Percentiles rank a stretch among this genome's conserved stretches.
These are phyloP conservation scores for Panus rudis DNA, from an alignment of 768 basidiomycete genomes.

Conservation along the genomic window DNA sequence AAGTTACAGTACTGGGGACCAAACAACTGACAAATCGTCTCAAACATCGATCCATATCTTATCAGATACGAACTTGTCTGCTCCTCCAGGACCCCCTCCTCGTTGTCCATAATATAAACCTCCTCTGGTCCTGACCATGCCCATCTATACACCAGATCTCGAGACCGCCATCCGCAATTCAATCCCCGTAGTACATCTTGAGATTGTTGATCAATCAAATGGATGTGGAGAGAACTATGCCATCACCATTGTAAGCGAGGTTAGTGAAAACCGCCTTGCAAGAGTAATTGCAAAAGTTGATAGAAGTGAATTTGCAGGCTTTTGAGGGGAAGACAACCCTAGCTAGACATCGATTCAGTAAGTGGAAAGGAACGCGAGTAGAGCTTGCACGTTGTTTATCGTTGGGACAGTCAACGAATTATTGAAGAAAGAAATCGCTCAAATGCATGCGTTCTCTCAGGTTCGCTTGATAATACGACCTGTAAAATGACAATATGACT, in stretches of 20 bases:
- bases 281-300: neutral
- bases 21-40: neutral
- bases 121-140: too few species aligned
- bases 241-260: slow-evolving; percentile 72
- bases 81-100: neutral
- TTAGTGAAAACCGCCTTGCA: slow-evolving; percentile 23
- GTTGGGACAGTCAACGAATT: slow-evolving; percentile 59
- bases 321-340: slow-evolving; percentile 81
- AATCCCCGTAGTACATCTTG: slow-evolving; percentile 58
- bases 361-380: slow-evolving; percentile 13
- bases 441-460: slow-evolving; percentile 88
- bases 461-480: slow-evolving; percentile 29
- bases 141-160: slow-evolving; percentile 47
- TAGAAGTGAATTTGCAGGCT: slow-evolving; percentile 44
- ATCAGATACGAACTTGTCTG: slow-evolving; percentile 8
- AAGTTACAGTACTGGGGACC: too few species aligned
- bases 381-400: neutral
- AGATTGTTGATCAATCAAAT: slow-evolving; percentile 71
- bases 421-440: slow-evolving; percentile 65
- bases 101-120: neutral
- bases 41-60: neutral
- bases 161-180: slow-evolving; percentile 58
- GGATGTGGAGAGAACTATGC: slow-evolving; percentile 79
- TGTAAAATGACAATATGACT: neutral
- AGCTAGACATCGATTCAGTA: slow-evolving; percentile 66